Base-by-base conservation (phyloP, 805 yeast genomes). In the Sugiyamaella valdiviana region DNA sequence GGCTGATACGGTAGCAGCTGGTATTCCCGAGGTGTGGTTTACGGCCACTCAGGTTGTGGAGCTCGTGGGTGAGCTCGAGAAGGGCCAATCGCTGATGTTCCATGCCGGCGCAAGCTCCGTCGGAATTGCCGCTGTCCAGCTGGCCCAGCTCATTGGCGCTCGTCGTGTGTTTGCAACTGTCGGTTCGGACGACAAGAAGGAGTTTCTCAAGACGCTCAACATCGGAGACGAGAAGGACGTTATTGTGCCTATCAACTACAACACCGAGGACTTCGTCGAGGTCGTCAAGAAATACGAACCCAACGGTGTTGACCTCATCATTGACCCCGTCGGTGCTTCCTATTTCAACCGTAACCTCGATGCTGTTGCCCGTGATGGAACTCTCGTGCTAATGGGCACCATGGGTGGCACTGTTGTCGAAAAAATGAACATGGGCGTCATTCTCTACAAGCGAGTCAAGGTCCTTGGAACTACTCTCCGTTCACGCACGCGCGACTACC, bases 61-160 rank as follows among this genome's bases (percentile, higher is more conserved):
- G 9, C 23, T 50, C 26, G 65, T 63, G 2, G 68, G 63, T n/a
- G 46, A 49, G 15, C 52, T 67, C 43, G 44, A 51, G 29, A 52
- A 58, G 54, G 61, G 62, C 14, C 59, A 63, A 39, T 46, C 58
- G 17, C 54, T 69, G 12, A 54, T 66, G 37, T 55, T 69, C 23
- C 69, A 61, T 48, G 66, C 65, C 22, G 71, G 71, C 0, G 63
- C 68, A 22, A 58, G 63, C 7, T 61, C 61, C 0, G 61, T 61
- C 1, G 72, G 71, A 1, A 53, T 64, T n/a, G 69, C 67, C 6
- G 59, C 62, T 6, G 56, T 64, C n/a, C 70, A 67, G 49, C 53
- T 69, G 17, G 70, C 70, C n/a, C 69, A 66, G 44, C 21, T 58
- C 5, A 52, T 64, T 1, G 69, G 69, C 0, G 67, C 69, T 37